Conservation (phyloP, 768 basidiomycete species). For the Leucogyrophana mollusca region DNA sequence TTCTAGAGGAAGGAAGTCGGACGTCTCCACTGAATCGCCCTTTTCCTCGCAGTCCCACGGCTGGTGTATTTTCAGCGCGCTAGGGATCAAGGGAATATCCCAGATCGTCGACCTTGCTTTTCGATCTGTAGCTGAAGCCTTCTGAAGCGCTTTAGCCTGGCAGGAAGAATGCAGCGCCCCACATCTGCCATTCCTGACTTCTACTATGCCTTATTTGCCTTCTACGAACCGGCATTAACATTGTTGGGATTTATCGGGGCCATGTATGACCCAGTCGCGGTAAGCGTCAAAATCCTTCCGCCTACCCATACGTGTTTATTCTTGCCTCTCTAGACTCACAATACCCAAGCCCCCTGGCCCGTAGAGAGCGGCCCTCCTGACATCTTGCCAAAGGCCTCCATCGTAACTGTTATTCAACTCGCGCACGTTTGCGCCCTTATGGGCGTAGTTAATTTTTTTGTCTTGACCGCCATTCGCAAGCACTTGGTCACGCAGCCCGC, state of each 20-base stretch:
- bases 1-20: too few species aligned
- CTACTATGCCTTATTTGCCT: conserved; percentile 72
- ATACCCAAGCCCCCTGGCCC: conserved; percentile 76
- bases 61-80: conserved; percentile 4
- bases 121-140: conserved; percentile 4
- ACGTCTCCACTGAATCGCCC: not conserved
- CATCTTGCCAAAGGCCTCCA: conserved; percentile 55
- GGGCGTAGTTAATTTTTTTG: conserved; percentile 66
- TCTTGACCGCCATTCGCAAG: conserved; percentile 59
- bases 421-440: conserved; percentile 76
- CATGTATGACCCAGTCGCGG: conserved; percentile 61
- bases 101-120: too few species aligned
- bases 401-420: conserved; percentile 72
- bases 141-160: conserved; percentile 7
- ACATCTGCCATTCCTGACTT: conserved; percentile 67
- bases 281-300: conserved; percentile 28
- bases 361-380: conserved; percentile 42
- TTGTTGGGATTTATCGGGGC: conserved; percentile 65
- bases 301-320: not conserved
- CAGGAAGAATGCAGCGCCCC: conserved; percentile 38
- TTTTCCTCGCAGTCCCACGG: not conserved
- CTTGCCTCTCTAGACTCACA: conserved; percentile 52
- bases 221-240: conserved; percentile 72
- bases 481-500: conserved; percentile 58
- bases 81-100: too few species aligned